phyloP scores from a whole-genome alignment of 164 flowering plant species.

The Chloranthus sessilifolius region DNA sequence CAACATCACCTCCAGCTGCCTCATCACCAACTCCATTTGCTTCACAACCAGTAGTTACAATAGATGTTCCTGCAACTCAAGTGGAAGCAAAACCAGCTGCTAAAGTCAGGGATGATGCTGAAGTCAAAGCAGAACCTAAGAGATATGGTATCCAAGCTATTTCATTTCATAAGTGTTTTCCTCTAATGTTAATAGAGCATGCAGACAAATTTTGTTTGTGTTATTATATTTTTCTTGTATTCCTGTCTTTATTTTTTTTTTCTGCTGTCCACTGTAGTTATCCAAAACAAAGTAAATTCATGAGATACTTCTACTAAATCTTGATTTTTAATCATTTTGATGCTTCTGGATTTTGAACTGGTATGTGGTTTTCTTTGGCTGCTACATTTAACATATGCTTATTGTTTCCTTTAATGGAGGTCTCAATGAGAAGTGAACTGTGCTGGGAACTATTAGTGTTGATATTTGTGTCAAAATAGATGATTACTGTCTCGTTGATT shows the following conservation, averaged over 20 bases:
- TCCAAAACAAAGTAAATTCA: background rate
- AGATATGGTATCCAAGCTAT: constrained; percentile 43
- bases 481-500: too few relatives aligned
- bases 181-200: background rate
- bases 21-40: constrained; percentile 30
- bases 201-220: background rate
- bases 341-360: too few relatives aligned
- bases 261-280: constrained; percentile 1
- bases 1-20: constrained; percentile 32
- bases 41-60: constrained; percentile 46
- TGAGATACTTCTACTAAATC: too few relatives aligned
- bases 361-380: too few relatives aligned
- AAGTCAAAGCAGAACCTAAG: constrained; percentile 46
- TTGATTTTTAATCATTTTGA: too few relatives aligned
- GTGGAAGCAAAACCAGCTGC: constrained; percentile 51
- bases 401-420: too few relatives aligned
- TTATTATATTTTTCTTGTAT: background rate
- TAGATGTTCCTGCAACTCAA: constrained; percentile 68
- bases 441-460: too few relatives aligned
- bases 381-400: too few relatives aligned
- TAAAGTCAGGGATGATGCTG: constrained; percentile 22
- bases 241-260: too few relatives aligned
- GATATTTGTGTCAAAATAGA: too few relatives aligned
- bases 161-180: background rate
- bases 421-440: too few relatives aligned